A percentile compares a stretch with the other conserved stretches of the same genome.
Evolutionary conservation across 1,139 yeast species (phyloP).

Genomic region (Sugiyamaella neomexicana): DNA sequence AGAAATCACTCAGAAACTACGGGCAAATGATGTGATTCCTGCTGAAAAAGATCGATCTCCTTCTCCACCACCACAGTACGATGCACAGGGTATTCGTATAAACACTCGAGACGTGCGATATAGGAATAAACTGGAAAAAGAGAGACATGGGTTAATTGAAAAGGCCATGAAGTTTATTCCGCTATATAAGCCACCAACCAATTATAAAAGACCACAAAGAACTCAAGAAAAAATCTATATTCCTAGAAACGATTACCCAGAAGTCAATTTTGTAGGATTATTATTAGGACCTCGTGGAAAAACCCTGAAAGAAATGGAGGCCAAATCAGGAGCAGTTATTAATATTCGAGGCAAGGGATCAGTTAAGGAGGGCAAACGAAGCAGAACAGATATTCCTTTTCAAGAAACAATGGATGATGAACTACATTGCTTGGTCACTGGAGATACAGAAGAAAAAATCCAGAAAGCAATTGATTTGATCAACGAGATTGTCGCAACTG

Average conservation of each 20-base stretch:
- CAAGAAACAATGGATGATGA: slow-evolving; percentile 67
- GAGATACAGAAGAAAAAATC: slow-evolving; percentile 77
- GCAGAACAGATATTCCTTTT: slow-evolving; percentile 46
- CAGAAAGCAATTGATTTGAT: slow-evolving; percentile 74
- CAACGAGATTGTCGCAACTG: slow-evolving; percentile 75
- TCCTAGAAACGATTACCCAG: slow-evolving; percentile 87
- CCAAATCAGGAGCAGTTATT: slow-evolving; percentile 78
- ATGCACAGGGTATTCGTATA: slow-evolving; percentile 73
- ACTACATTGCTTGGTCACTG: slow-evolving; percentile 82
- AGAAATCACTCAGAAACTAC: slow-evolving; percentile 67
- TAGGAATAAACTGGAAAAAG: slow-evolving; percentile 64
- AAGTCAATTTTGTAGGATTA: slow-evolving; percentile 87
- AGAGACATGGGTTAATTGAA: slow-evolving; percentile 75
- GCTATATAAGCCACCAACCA: slow-evolving; percentile 77
- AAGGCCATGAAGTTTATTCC: slow-evolving; percentile 71
- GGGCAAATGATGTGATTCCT: slow-evolving; percentile 48
- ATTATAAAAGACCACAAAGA: slow-evolving; percentile 69
- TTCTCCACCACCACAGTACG: slow-evolving; percentile 93
- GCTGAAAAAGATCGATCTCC: slow-evolving; percentile 54
- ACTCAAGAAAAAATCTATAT: slow-evolving; percentile 80
- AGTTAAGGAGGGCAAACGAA: slow-evolving; percentile 81
- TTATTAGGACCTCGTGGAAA: slow-evolving; percentile 95
- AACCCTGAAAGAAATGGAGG: slow-evolving; percentile 77
- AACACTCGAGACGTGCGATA: slow-evolving; percentile 79
- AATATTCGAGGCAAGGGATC: slow-evolving; percentile 94